These are phyloP conservation scores for Trichomonas gallinae DNA, from an alignment of 208 protist genomes.

Conservation along the genomic window DNA sequence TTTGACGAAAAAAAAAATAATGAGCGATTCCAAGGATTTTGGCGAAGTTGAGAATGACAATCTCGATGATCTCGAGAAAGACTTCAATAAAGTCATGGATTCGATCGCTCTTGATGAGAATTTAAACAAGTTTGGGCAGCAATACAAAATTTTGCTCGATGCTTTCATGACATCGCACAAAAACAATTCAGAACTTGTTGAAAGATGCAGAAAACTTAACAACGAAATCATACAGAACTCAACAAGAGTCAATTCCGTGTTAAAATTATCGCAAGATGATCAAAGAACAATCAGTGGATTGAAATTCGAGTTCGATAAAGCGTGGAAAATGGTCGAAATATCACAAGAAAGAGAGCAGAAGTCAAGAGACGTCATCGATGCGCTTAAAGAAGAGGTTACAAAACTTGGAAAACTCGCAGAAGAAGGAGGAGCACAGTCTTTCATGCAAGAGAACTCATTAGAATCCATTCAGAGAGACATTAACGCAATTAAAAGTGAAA, in stretches of 20 bases:
- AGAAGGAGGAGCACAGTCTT: not conserved
- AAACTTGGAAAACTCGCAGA: slow-evolving; percentile 53
- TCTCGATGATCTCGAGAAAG: slow-evolving; percentile 70
- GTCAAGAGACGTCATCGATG: slow-evolving; percentile 71
- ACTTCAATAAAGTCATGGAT: slow-evolving; percentile 64
- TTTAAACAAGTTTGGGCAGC: slow-evolving; percentile 70
- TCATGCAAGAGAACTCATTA: not conserved
- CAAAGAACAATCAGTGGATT: slow-evolving; percentile 72
- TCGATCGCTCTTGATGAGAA: slow-evolving; percentile 69
- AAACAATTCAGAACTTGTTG: slow-evolving; percentile 77
- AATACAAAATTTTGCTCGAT: slow-evolving; percentile 89
- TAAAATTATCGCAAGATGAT: slow-evolving; percentile 81
- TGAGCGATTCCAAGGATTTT: not conserved
- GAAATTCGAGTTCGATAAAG: slow-evolving; percentile 56
- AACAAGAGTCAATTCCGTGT: slow-evolving; percentile 74
- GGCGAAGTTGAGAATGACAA: slow-evolving; percentile 36
- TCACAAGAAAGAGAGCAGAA: slow-evolving; percentile 81
- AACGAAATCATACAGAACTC: slow-evolving; percentile 75
- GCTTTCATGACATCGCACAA: slow-evolving; percentile 83
- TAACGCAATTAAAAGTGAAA: not conserved
- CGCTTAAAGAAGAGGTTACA: slow-evolving; percentile 73
- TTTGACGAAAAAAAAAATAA: not conserved
- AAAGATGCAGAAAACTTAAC: slow-evolving; percentile 71
- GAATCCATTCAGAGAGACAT: not conserved
- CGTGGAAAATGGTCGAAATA: slow-evolving; percentile 87